These are phyloP conservation scores for Moringa oleifera DNA, from an alignment of 345 rosid genomes.

Conservation along the genomic window DNA sequence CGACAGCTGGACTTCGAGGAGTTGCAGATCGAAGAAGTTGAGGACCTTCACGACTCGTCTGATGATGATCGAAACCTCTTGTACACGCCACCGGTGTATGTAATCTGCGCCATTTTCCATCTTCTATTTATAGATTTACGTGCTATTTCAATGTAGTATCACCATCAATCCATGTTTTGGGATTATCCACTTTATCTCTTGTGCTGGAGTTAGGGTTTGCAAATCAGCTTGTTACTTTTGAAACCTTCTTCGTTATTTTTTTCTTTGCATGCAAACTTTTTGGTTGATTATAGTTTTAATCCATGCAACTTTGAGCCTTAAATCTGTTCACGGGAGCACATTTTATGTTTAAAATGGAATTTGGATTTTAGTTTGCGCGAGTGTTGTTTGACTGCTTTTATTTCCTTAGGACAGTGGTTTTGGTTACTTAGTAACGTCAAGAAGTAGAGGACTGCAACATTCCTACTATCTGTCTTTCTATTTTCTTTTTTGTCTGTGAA, in stretches of 20 bases:
- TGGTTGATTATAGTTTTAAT: too few species aligned
- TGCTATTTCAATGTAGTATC: neutral
- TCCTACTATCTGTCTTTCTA: too few species aligned
- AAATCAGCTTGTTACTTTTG: neutral
- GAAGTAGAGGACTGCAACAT: too few species aligned
- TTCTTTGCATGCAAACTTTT: too few species aligned
- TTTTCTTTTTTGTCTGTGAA: too few species aligned
- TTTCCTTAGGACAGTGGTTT: too few species aligned
- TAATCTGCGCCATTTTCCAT: neutral
- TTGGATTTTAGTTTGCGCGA: too few species aligned
- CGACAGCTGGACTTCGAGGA: conserved; percentile 83
- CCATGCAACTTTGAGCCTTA: neutral
- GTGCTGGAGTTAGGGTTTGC: neutral
- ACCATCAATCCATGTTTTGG: neutral
- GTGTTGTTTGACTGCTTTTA: too few species aligned
- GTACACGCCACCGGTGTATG: conserved; percentile 25
- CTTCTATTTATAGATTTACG: neutral
- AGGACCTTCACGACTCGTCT: conserved; percentile 40
- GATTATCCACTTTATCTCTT: neutral
- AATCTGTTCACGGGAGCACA: neutral
- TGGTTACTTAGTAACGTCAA: too few species aligned
- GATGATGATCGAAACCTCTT: conserved; percentile 38
- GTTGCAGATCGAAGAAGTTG: conserved; percentile 85
- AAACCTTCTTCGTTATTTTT: too few species aligned
- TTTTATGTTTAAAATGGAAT: too few species aligned